Conservation (phyloP, 192 early-diverging fungal genomes). For the Rhizophagus sp. region DNA sequence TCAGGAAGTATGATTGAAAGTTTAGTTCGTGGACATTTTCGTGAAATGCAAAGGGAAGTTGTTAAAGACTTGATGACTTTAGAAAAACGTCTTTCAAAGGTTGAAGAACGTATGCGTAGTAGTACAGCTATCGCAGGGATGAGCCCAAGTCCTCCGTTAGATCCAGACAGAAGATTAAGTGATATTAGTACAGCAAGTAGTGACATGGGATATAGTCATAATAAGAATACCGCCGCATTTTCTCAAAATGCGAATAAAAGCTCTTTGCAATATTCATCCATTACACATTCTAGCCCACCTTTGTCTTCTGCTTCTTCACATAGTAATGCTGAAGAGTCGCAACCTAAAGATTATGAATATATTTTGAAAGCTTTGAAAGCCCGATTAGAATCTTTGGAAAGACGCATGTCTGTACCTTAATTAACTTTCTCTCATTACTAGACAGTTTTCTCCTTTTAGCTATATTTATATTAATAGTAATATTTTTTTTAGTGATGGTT, state of each 20-base stretch:
- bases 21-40: constrained; percentile 71
- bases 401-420: constrained; percentile 25
- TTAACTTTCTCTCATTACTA: background rate
- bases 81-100: constrained; percentile 20
- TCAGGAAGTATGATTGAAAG: constrained; percentile 78
- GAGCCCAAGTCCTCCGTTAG: constrained; percentile 16
- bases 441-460: too few species aligned
- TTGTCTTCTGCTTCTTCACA: background rate
- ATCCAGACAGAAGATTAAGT: constrained; percentile 25
- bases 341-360: constrained; percentile 12
- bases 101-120: constrained; percentile 7
- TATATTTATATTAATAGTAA: too few species aligned
- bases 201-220: constrained; percentile 8
- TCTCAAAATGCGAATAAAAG: background rate
- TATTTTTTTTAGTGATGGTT: too few species aligned
- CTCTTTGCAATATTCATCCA: background rate
- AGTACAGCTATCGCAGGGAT: background rate
- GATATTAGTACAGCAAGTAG: constrained; percentile 23
- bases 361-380: constrained; percentile 18
- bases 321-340: background rate
- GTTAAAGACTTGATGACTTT: constrained; percentile 35
- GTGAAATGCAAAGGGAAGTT: constrained; percentile 70
- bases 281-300: constrained; percentile 10
- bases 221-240: background rate
- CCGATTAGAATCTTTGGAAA: constrained; percentile 28